Percentiles rank a stretch among this genome's conserved stretches.
phyloP scores from a whole-genome alignment of 2,329 filamentous ascomycete species.

The Chaetomium sp. region DNA sequence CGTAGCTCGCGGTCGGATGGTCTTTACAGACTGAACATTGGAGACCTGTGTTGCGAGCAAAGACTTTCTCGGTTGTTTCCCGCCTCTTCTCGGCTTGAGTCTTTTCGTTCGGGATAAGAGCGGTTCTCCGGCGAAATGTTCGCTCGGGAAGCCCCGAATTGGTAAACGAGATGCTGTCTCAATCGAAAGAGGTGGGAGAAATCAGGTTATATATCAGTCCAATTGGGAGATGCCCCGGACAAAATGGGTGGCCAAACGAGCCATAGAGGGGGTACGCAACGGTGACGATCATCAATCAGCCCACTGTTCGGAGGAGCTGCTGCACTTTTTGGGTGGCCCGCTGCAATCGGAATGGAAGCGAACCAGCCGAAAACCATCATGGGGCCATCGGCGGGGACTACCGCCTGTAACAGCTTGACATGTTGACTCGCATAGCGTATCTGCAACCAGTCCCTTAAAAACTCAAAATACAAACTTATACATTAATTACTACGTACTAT shows the following conservation, averaged over 20 bases:
- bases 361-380: slow-evolving; percentile 26
- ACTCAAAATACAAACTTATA: background rate
- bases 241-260: slow-evolving; percentile 29
- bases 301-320: slow-evolving; percentile 22
- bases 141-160: slow-evolving; percentile 23
- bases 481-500: background rate
- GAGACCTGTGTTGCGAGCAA: slow-evolving; percentile 3
- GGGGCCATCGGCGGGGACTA: slow-evolving; percentile 11
- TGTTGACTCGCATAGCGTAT: slow-evolving; percentile 15
- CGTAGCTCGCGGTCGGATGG: slow-evolving; percentile 30
- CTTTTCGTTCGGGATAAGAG: slow-evolving; percentile 21
- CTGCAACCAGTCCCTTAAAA: background rate
- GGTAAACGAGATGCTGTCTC: slow-evolving; percentile 8
- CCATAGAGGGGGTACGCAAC: slow-evolving; percentile 27
- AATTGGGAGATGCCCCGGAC: slow-evolving; percentile 19
- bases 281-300: slow-evolving; percentile 35
- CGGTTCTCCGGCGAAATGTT: slow-evolving; percentile 29
- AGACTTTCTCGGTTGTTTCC: background rate
- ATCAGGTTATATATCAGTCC: background rate
- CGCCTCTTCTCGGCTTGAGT: slow-evolving; percentile 18
- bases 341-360: slow-evolving; percentile 22
- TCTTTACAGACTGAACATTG: slow-evolving; percentile 27
- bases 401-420: background rate
- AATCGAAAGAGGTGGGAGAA: slow-evolving; percentile 10
- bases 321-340: slow-evolving; percentile 25